Percentiles rank a stretch among this genome's conserved stretches.
Evolutionary conservation across 2,329 filamentous ascomycete genomes (phyloP).

Genomic region (Colletotrichum navitas): DNA sequence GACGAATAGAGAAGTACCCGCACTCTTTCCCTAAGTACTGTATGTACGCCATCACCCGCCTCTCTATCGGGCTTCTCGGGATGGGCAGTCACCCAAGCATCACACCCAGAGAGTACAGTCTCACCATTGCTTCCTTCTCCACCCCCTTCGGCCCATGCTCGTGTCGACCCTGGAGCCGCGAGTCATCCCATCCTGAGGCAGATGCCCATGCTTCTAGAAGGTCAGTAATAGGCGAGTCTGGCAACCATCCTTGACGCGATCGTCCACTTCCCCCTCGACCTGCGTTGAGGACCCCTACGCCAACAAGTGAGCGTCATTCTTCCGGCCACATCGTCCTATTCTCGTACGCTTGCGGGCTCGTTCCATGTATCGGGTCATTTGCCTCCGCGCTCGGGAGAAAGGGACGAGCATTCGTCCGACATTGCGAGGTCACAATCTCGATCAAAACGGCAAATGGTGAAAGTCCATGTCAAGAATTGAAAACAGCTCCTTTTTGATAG

Average conservation of each 20-base stretch:
- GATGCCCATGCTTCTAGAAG: conserved; percentile 35
- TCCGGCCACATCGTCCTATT: conserved; percentile 12
- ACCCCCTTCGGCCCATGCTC: conserved; percentile 16
- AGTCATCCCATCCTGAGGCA: conserved; percentile 24
- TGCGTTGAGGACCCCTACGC: not conserved
- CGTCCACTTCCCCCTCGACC: conserved; percentile 18
- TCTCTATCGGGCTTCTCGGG: not conserved
- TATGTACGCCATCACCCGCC: not conserved
- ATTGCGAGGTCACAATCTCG: not conserved
- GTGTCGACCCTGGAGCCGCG: conserved; percentile 8
- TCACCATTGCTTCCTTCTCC: not conserved
- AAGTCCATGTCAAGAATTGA: conserved; percentile 27
- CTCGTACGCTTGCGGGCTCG: not conserved
- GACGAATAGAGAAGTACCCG: not conserved
- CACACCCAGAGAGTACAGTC: not conserved
- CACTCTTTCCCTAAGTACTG: not conserved
- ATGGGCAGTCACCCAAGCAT: not conserved
- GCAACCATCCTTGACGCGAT: conserved; percentile 18
- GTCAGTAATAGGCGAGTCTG: conserved; percentile 13
- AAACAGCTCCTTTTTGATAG: conserved; percentile 30
- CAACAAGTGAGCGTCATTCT: conserved; percentile 2
- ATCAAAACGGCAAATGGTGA: conserved; percentile 8
- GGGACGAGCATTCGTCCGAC: not conserved
- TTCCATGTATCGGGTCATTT: conserved; percentile 1
- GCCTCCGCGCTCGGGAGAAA: not conserved